Conservation (phyloP, 192 early-diverging fungal species). For the Dissophora globulifera region DNA sequence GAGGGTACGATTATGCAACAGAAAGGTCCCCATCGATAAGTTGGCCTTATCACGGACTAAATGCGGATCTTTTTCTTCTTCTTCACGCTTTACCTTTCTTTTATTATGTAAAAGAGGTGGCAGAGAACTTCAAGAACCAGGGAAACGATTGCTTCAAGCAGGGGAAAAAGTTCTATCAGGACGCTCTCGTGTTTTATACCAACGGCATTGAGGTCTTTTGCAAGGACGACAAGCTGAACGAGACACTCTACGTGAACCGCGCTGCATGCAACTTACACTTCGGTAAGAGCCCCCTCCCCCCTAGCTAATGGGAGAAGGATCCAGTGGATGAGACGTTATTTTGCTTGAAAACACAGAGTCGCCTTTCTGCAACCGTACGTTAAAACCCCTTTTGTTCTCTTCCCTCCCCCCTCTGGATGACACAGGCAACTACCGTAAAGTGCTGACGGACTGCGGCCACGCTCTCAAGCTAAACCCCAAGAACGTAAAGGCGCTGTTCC, state of each 20-base stretch:
- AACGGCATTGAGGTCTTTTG: constrained; percentile 82
- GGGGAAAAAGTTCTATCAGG: constrained; percentile 70
- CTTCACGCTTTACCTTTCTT: not conserved
- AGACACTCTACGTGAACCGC: constrained; percentile 85
- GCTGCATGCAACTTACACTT: constrained; percentile 93
- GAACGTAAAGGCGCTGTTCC: constrained; percentile 94
- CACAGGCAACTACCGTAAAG: constrained; percentile 84
- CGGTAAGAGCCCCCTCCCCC: constrained; percentile 52
- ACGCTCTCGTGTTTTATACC: constrained; percentile 89
- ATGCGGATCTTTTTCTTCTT: not conserved
- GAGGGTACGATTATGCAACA: too few relatives aligned
- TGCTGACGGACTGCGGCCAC: constrained; percentile 90
- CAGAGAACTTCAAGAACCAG: constrained; percentile 94
- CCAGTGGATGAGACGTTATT: too few relatives aligned
- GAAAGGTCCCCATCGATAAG: too few relatives aligned
- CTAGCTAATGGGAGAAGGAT: too few relatives aligned
- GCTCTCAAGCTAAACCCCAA: constrained; percentile 81
- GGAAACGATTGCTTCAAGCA: constrained; percentile 92
- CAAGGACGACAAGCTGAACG: constrained; percentile 79
- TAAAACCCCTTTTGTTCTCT: not conserved
- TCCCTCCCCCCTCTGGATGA: too few relatives aligned
- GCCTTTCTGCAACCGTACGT: too few relatives aligned
- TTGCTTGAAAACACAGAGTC: too few relatives aligned
- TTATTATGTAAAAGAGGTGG: constrained; percentile 63
- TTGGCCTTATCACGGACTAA: too few relatives aligned